Evolutionary conservation across 106 monocot genomes (phyloP).

Genomic region (Agapanthus africanus): DNA sequence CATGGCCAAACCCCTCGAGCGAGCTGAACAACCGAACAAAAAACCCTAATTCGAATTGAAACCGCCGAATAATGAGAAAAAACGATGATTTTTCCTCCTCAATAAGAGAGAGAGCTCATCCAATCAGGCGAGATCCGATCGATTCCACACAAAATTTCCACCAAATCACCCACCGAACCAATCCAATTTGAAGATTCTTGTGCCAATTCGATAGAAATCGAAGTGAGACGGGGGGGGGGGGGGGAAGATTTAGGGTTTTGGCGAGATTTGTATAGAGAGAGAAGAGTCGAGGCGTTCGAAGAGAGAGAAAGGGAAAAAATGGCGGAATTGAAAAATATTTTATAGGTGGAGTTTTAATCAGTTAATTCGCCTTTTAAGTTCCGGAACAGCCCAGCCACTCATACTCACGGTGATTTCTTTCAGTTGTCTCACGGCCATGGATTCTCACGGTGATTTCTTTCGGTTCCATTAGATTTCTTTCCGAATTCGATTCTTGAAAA

Average conservation of each 20-base stretch:
- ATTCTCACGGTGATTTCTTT: too few species aligned
- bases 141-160: background rate
- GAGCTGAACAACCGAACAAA: background rate
- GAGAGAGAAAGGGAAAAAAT: background rate
- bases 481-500: too few species aligned
- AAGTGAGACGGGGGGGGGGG: background rate
- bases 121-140: background rate
- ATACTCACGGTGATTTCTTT: too few species aligned
- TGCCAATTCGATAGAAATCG: background rate
- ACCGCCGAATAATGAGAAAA: background rate
- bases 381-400: background rate
- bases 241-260: slow-evolving; percentile 7
- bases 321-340: background rate
- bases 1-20: slow-evolving; percentile 12
- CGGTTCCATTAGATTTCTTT: too few species aligned
- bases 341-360: background rate
- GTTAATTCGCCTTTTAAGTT: slow-evolving; percentile 1
- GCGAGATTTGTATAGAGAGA: background rate
- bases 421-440: too few species aligned
- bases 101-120: background rate
- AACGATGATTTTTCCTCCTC: background rate
- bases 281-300: background rate
- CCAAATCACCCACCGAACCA: background rate
- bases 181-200: background rate
- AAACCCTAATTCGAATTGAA: background rate